Evolutionary conservation across 305 asterid species (phyloP).

Genomic region (Solanum aculeatissimum): DNA sequence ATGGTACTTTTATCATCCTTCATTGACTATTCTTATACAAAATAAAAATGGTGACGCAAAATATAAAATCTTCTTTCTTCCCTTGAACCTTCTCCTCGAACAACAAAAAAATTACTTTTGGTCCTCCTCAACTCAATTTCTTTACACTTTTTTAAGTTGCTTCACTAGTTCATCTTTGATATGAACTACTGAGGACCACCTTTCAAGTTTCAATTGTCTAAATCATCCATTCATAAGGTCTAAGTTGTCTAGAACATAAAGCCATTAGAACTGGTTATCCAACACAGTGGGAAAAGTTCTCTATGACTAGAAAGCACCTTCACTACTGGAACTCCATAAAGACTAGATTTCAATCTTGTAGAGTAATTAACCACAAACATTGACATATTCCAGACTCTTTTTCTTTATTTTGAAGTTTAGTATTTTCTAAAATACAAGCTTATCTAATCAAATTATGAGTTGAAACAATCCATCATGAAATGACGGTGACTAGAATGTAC

Average conservation of each 20-base stretch:
- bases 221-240: neutral
- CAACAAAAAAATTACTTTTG: neutral
- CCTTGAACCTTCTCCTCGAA: neutral
- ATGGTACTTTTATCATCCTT: neutral
- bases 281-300: neutral
- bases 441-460: neutral
- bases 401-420: neutral
- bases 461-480: neutral
- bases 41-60: neutral
- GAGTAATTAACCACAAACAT: neutral
- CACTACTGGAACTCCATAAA: neutral
- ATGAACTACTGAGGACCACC: neutral
- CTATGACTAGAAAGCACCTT: neutral
- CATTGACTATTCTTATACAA: neutral
- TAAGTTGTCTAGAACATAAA: neutral
- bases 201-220: neutral
- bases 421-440: neutral
- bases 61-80: neutral
- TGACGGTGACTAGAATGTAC: neutral
- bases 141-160: neutral
- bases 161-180: neutral
- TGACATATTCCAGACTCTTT: neutral
- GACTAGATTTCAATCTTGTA: neutral
- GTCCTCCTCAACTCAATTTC: neutral
- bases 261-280: neutral